Evolutionary conservation across 345 rosid species (phyloP).

Genomic region (Brassica carinata): DNA sequence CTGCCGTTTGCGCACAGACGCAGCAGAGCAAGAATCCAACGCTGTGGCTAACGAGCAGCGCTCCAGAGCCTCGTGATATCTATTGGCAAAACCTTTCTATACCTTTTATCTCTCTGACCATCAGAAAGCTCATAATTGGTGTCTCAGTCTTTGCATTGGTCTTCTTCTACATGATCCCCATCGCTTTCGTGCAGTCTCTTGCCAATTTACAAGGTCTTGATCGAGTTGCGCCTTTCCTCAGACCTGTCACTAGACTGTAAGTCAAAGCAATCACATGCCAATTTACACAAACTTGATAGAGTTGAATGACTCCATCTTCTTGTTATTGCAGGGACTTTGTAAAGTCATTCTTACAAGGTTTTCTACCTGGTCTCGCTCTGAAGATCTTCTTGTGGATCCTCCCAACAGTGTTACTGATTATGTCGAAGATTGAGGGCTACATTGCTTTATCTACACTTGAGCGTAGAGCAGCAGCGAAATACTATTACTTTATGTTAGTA

Average conservation of each 20-base stretch:
- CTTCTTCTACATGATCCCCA: constrained; percentile 98
- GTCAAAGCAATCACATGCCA: constrained; percentile 26
- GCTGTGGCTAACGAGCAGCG: constrained; percentile 88
- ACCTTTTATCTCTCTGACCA: constrained; percentile 82
- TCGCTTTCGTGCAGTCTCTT: constrained; percentile 97
- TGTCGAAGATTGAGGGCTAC: constrained; percentile 96
- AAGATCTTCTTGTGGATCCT: constrained; percentile 81
- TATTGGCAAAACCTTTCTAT: constrained; percentile 94
- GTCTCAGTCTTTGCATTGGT: constrained; percentile 77
- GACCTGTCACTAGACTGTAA: constrained; percentile 91
- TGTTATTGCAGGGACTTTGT: constrained; percentile 67
- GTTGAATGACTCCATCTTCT: constrained; percentile 12
- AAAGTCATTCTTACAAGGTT: constrained; percentile 97
- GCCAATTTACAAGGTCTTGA: constrained; percentile 93
- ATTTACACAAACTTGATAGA: too few species aligned
- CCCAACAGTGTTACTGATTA: constrained; percentile 70
- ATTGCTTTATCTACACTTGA: constrained; percentile 79
- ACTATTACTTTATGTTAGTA: constrained; percentile 93
- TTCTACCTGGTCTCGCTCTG: constrained; percentile 93
- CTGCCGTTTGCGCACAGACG: constrained; percentile 98
- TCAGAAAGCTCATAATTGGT: constrained; percentile 74
- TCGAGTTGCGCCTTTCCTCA: constrained; percentile 89
- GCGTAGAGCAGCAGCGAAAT: constrained; percentile 82
- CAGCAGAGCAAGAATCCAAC: constrained; percentile 95
- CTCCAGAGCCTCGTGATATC: constrained; percentile 96